Conservation (phyloP, 169 alveolate species). For the Plasmodium inui region DNA sequence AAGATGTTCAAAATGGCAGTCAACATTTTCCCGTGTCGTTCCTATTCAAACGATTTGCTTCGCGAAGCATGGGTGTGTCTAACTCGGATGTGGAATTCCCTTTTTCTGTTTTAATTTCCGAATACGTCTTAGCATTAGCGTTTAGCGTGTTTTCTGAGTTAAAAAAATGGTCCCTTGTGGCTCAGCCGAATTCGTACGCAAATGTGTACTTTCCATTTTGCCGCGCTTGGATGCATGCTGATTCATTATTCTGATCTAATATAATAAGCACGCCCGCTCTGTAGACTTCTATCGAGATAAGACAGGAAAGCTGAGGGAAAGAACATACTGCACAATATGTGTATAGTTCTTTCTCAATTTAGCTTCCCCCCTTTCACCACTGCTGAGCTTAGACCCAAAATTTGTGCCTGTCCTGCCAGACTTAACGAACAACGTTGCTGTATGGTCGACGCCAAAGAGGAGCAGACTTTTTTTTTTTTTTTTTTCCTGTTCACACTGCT, state of each 20-base stretch:
- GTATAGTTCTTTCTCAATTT: not conserved
- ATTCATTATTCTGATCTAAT: not conserved
- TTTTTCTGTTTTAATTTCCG: not conserved
- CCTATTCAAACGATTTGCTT: not conserved
- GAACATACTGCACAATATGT: not conserved
- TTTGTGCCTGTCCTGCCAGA: not conserved
- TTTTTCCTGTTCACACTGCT: not conserved
- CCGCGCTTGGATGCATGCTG: not conserved
- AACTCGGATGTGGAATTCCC: not conserved
- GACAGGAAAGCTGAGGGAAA: not conserved
- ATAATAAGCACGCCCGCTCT: not conserved
- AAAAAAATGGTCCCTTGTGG: not conserved
- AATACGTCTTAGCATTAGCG: not conserved
- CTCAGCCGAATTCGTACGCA: not conserved
- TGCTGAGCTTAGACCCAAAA: not conserved
- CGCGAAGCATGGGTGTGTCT: not conserved
- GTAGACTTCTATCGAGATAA: not conserved
- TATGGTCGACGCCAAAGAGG: not conserved
- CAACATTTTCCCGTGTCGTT: not conserved
- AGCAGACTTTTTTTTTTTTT: slow-evolving; percentile 1
- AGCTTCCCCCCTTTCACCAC: not conserved
- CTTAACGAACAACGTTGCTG: not conserved
- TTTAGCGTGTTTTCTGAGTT: not conserved
- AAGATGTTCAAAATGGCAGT: not conserved
- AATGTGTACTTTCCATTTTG: not conserved